Evolutionary conservation across 495 filamentous ascomycete genomes (phyloP), one percentile per base, ranked within the genome.

Genomic region (Hypoxylon subgilvum): DNA sequence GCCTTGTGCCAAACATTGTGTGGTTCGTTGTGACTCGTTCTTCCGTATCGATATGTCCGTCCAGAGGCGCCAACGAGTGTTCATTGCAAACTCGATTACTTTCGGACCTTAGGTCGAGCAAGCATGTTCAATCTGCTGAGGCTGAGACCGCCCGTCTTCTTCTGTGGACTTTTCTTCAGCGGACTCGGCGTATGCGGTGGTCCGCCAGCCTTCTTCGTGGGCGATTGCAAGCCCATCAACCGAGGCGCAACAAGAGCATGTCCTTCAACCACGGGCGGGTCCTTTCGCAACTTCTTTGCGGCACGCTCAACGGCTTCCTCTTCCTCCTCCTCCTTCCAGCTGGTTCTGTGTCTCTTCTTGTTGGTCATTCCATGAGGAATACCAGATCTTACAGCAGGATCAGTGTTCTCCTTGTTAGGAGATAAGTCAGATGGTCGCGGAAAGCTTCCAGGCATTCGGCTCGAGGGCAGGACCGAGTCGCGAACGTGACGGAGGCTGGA

Each of bases 351-450:
- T 38, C 87, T 79, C 75, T 90, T 91, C 77, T 92, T 90, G 73
- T 88, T 90, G 2, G 72, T 66, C 65, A 92, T 84, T 25, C 88
- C 88, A 63, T 91, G 87, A 4, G 86, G 79, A 25, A 88, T 75
- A 10, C 69, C 63, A 22, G 63, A 41, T 13, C 70, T 31, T 34
- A 62, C 54, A 12, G 56, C 52, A 4, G 77, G 76, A 16, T 69
- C 74, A 38, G 72, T 61, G 34, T 79, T 80, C 60, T 82, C 79
- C 66, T 82, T 82, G 67, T 81, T 77, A 0, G 71, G 64, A 31
- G 48, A 64, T 36, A 12, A 43, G n/a, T 60, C 59, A 2, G 46
- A 36, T 0, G 23, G 27, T 1, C 28, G 9, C 9, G 79, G 79
- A 57, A 81, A 83, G 59, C 72, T 76, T 23, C 80, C 80, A 2